Percentiles rank a stretch among this genome's conserved stretches.
Evolutionary conservation across 768 basidiomycete genomes (phyloP).

Genomic region (Lactarius psammicola): DNA sequence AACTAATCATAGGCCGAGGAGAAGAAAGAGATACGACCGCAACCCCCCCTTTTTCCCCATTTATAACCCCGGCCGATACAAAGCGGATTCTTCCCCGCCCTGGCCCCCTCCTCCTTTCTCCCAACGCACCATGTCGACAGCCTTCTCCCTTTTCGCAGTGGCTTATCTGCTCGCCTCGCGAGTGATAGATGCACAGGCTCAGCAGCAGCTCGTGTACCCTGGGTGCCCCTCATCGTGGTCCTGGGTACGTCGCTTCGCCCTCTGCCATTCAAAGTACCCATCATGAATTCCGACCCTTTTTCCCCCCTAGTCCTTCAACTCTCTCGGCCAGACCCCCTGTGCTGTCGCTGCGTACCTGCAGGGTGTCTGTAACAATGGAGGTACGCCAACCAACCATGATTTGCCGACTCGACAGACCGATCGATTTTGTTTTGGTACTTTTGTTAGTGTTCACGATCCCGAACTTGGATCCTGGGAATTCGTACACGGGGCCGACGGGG

Average conservation of each 20-base stretch:
- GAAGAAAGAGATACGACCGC: background rate
- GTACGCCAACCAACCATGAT: slow-evolving; percentile 6
- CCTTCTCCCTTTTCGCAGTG: background rate
- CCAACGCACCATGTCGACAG: slow-evolving; percentile 1
- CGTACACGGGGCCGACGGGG: slow-evolving; percentile 22
- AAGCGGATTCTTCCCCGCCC: background rate
- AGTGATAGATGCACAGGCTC: background rate
- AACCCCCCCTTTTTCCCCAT: background rate
- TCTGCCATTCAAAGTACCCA: background rate
- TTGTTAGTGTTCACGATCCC: slow-evolving; percentile 16
- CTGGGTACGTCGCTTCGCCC: slow-evolving; percentile 2
- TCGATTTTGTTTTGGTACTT: too few species aligned
- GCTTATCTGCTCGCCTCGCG: background rate
- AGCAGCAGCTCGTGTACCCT: background rate
- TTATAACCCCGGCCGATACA: background rate
- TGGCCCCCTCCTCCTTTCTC: background rate
- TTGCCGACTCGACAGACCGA: background rate
- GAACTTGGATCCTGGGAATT: background rate
- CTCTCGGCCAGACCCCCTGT: slow-evolving; percentile 16
- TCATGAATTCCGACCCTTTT: background rate
- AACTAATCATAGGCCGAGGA: slow-evolving; percentile 1
- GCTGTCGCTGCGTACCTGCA: slow-evolving; percentile 5
- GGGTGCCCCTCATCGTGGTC: background rate
- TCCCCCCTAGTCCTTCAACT: slow-evolving; percentile 16
- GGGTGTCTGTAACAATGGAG: slow-evolving; percentile 12